A percentile compares a stretch with the other conserved stretches of the same genome.
phyloP scores from a whole-genome alignment of 805 yeast genomes.

The Monosporozyma aerobia region DNA sequence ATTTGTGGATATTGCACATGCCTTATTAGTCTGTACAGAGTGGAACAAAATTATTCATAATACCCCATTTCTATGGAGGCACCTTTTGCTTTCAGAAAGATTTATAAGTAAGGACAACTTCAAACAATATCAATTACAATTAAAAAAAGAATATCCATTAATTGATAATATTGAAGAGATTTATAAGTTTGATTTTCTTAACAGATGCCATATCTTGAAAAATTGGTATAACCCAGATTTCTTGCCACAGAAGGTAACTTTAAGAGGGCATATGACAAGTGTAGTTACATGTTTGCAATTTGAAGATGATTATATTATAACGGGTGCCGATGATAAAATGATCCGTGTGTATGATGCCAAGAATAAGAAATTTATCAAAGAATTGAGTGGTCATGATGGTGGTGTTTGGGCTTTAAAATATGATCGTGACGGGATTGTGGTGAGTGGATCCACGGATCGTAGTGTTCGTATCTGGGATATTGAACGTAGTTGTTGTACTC shows the following conservation, averaged over 20 bases:
- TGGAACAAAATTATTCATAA: constrained; percentile 65
- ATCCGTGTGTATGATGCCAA: constrained; percentile 73
- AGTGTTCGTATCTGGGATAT: constrained; percentile 93
- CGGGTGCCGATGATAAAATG: constrained; percentile 83
- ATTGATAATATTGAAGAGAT: constrained; percentile 28
- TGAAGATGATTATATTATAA: constrained; percentile 81
- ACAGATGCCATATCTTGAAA: constrained; percentile 66
- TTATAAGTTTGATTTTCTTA: constrained; percentile 39
- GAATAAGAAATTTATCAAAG: constrained; percentile 54
- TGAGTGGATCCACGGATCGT: constrained; percentile 91
- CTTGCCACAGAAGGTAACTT: constrained; percentile 56
- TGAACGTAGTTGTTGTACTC: constrained; percentile 76
- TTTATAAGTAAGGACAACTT: constrained; percentile 44
- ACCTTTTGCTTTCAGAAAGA: constrained; percentile 52
- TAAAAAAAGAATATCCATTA: constrained; percentile 20
- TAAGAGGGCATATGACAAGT: constrained; percentile 61
- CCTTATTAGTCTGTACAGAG: constrained; percentile 52
- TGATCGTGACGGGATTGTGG: constrained; percentile 59
- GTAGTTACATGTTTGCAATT: constrained; percentile 95
- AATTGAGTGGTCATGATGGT: constrained; percentile 83
- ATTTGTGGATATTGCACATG: constrained; percentile 47
- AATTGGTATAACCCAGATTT: constrained; percentile 77
- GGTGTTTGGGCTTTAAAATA: constrained; percentile 98
- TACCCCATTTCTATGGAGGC: constrained; percentile 61
- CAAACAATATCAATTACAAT: constrained; percentile 22